phyloP scores from a whole-genome alignment of 345 rosid species.

The Hypericum perforatum region DNA sequence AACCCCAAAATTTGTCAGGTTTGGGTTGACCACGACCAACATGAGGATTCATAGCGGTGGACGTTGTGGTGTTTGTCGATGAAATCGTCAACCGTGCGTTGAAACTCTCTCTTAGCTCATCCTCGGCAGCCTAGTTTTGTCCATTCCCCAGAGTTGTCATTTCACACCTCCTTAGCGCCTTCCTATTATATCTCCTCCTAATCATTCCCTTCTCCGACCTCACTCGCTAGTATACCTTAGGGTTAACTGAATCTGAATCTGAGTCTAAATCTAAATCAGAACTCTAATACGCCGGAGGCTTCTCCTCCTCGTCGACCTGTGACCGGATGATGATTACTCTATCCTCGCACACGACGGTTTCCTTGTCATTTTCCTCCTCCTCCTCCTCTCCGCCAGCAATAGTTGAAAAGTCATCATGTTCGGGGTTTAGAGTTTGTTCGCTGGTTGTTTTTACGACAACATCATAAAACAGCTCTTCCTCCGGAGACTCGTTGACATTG shows the following conservation, averaged over 20 bases:
- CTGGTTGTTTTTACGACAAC: slow-evolving; percentile 30
- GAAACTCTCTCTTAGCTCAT: slow-evolving; percentile 63
- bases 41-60: slow-evolving; percentile 53
- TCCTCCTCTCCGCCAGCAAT: not conserved
- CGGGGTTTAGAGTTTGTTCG: slow-evolving; percentile 9
- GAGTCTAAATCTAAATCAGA: slow-evolving; percentile 11
- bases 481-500: slow-evolving; percentile 12
- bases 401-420: not conserved
- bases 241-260: slow-evolving; percentile 5
- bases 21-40: slow-evolving; percentile 32
- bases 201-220: slow-evolving; percentile 23
- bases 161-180: slow-evolving; percentile 1
- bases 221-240: slow-evolving; percentile 22
- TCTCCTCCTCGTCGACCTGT: slow-evolving; percentile 10
- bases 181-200: not conserved
- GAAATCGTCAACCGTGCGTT: slow-evolving; percentile 59
- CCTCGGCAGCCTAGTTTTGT: slow-evolving; percentile 19
- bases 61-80: slow-evolving; percentile 56
- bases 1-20: too few species aligned
- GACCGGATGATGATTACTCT: slow-evolving; percentile 36
- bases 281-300: not conserved
- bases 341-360: slow-evolving; percentile 33
- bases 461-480: slow-evolving; percentile 20
- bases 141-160: slow-evolving; percentile 43
- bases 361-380: slow-evolving; percentile 1